A percentile compares a stretch with the other conserved stretches of the same genome.
phyloP scores from a whole-genome alignment of 768 basidiomycete genomes.

The Cyclocybe aegerita region DNA sequence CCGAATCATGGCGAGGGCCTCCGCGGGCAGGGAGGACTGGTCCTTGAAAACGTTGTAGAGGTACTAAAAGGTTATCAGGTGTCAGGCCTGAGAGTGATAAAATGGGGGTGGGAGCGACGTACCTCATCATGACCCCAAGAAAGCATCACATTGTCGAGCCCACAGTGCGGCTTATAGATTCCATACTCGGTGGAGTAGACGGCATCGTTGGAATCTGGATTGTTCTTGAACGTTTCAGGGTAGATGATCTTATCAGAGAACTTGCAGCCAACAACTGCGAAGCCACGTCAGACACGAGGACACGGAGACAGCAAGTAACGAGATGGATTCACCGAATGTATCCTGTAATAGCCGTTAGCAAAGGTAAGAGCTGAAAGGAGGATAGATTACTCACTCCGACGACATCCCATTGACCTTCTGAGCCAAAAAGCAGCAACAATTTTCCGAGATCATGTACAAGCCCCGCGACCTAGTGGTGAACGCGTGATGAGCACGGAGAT shows the following conservation, averaged over 20 bases:
- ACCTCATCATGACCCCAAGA: constrained; percentile 94
- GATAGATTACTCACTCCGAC: constrained; percentile 62
- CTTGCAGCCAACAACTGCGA: constrained; percentile 76
- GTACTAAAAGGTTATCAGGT: constrained; percentile 48
- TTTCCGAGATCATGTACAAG: constrained; percentile 91
- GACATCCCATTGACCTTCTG: constrained; percentile 93
- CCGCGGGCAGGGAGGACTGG: constrained; percentile 77
- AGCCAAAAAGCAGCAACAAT: constrained; percentile 78
- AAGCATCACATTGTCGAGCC: constrained; percentile 84
- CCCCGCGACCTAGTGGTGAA: constrained; percentile 56
- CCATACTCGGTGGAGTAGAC: constrained; percentile 73
- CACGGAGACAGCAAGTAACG: constrained; percentile 2
- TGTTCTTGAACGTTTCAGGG: constrained; percentile 72
- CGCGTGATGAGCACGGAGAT: background rate
- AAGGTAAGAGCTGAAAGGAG: constrained; percentile 1
- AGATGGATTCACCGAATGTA: constrained; percentile 35
- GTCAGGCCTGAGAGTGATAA: background rate
- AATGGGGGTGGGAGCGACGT: constrained; percentile 18
- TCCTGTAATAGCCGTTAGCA: constrained; percentile 28
- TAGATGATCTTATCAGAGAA: constrained; percentile 85
- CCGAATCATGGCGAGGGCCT: constrained; percentile 88
- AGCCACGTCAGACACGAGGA: background rate
- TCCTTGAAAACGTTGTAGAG: constrained; percentile 82
- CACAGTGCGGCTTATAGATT: constrained; percentile 77
- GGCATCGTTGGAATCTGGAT: constrained; percentile 65